Evolutionary conservation across 2,329 filamentous ascomycete genomes (phyloP).

Genomic region (Ophiocordyceps australis): DNA sequence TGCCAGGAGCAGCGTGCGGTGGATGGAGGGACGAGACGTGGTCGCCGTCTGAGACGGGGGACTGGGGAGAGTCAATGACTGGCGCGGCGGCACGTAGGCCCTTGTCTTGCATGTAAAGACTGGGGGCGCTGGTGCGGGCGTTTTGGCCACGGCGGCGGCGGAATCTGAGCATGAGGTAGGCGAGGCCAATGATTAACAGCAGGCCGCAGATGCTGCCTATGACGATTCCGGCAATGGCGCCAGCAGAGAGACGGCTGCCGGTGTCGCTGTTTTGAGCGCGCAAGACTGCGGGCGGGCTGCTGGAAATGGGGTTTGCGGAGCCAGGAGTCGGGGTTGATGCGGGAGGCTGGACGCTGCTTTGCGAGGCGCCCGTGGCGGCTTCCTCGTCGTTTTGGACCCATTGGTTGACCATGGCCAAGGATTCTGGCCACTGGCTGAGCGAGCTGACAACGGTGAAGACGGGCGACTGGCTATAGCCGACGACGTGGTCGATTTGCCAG

Average conservation of each 20-base stretch:
- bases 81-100: slow-evolving; percentile 18
- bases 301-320: too few species aligned
- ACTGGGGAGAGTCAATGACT: slow-evolving; percentile 19
- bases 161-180: slow-evolving; percentile 21
- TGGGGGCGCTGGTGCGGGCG: too few species aligned
- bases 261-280: slow-evolving; percentile 1
- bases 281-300: too few species aligned
- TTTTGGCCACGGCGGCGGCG: slow-evolving; percentile 22
- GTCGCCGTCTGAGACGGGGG: slow-evolving; percentile 8
- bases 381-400: neutral
- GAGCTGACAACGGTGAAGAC: slow-evolving; percentile 4
- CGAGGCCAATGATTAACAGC: slow-evolving; percentile 17
- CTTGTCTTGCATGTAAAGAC: slow-evolving; percentile 30
- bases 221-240: slow-evolving; percentile 28
- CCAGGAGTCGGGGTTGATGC: too few species aligned
- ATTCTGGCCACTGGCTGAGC: neutral
- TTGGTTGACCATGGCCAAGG: neutral
- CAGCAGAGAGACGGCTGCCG: slow-evolving; percentile 15
- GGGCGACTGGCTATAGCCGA: slow-evolving; percentile 4
- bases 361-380: neutral
- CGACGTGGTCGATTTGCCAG: slow-evolving; percentile 2
- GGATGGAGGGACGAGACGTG: neutral
- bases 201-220: slow-evolving; percentile 19
- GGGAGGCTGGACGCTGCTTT: too few species aligned
- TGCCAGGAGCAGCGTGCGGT: neutral